Base-by-base conservation (phyloP, 495 filamentous ascomycete species). In the Neurospora sp. region DNA sequence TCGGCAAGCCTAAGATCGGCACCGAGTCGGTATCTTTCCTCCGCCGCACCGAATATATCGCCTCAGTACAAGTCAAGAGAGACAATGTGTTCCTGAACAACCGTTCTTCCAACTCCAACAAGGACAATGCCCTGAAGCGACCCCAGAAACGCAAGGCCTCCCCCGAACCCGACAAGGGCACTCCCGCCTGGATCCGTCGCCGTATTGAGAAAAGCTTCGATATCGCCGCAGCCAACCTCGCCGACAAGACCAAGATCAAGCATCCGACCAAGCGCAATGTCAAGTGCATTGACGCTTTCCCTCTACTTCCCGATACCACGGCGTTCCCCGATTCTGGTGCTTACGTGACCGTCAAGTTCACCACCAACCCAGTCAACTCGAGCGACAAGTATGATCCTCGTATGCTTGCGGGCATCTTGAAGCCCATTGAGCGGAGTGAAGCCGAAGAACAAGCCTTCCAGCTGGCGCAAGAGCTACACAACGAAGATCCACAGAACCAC, bases 31-130 rank as follows among this genome's bases (percentile, higher is more conserved):
- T 97, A 70, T 97, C 94, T 75, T 98, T 99, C 88, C 89, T 99
- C 71, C 92, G 96, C 42, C 91, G 95, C 66, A 98, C 96, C 16
- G 96, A 99, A 79, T 98, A 98, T 80, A 97, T 96, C 73, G 94
- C 95, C 5, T 91, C 92, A 9, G 89, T 88, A 54, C 81, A 79
- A 84, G 74, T 54, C 73, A 79, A 77, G 70, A 76, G 77, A 20
- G 74, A 69, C 70, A 76, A 76, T 70, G 62, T 77, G n/a, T 81
- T 81, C 66, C 69, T 81, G 31, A 81, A 84, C 70, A 84, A 86
- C 70, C 82, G 85, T 35, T 69, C 77, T 10, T 83, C 84, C 74
- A 82, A 83, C 44, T 77, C 83, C 0, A 27, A 18, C 9, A 82
- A 83, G 41, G 78, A 82, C 0, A 27, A 38, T 3, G 71, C 78